phyloP scores from a whole-genome alignment of 73 alveolate species.

The Urostyla sp. region DNA sequence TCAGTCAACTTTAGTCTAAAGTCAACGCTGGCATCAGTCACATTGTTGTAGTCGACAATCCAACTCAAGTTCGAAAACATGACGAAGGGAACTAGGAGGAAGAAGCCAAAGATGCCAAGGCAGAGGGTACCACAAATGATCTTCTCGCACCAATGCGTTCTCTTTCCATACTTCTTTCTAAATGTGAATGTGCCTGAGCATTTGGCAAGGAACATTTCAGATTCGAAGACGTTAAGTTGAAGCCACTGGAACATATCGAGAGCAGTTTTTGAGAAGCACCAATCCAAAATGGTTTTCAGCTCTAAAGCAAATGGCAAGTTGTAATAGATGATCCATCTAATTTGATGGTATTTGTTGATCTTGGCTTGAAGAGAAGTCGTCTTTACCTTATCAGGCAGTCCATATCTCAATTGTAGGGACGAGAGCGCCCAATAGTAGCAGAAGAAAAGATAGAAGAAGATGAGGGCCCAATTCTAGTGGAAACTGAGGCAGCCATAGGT shows the following conservation, averaged over 20 bases:
- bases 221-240: constrained; percentile 89
- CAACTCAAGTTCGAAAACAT: constrained; percentile 30
- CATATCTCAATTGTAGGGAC: constrained; percentile 91
- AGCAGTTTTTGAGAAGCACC: constrained; percentile 93
- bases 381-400: constrained; percentile 83
- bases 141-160: constrained; percentile 20
- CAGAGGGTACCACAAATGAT: constrained; percentile 40
- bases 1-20: constrained; percentile 2
- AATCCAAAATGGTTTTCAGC: constrained; percentile 88
- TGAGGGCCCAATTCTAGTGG: constrained; percentile 41
- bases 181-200: constrained; percentile 62
- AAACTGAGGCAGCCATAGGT: constrained; percentile 65
- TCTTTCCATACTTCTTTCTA: constrained; percentile 26
- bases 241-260: constrained; percentile 94
- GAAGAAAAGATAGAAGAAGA: constrained; percentile 86
- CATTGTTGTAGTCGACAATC: constrained; percentile 30
- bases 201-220: constrained; percentile 79
- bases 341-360: background rate
- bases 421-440: constrained; percentile 84
- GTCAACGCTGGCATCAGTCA: constrained; percentile 33
- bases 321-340: constrained; percentile 17
- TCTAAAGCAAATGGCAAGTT: constrained; percentile 89
- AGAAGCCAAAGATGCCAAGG: constrained; percentile 29
- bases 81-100: constrained; percentile 38
- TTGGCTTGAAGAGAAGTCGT: constrained; percentile 28